Conservation (phyloP, 2,329 filamentous ascomycete species). For the Trichoderma sp. region DNA sequence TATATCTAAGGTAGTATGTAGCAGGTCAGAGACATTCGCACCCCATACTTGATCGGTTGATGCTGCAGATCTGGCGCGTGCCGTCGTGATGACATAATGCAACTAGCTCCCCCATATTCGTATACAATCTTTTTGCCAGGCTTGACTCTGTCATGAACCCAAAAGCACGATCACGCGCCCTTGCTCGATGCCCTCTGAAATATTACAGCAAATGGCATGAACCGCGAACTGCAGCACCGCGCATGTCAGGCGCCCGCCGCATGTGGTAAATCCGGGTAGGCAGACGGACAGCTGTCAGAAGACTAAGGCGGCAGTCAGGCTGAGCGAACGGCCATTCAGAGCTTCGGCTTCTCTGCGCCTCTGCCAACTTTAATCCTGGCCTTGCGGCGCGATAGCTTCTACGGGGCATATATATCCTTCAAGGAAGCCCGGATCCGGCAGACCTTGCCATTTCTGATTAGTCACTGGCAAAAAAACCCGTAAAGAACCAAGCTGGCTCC, state of each 20-base stretch:
- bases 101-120: neutral
- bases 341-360: neutral
- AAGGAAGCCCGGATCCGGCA: neutral
- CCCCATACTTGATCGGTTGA: neutral
- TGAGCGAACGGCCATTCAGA: neutral
- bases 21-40: neutral
- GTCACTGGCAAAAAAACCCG: slow-evolving; percentile 7
- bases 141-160: slow-evolving; percentile 23
- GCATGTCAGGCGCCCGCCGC: slow-evolving; percentile 31
- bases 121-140: neutral
- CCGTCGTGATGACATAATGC: slow-evolving; percentile 28
- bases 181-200: neutral
- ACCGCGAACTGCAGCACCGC: slow-evolving; percentile 17
- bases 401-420: slow-evolving; percentile 11
- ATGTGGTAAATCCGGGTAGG: slow-evolving; percentile 25
- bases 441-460: slow-evolving; percentile 17
- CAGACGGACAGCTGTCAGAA: slow-evolving; percentile 36
- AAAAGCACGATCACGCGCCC: slow-evolving; percentile 25
- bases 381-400: neutral
- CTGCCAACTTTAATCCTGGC: neutral
- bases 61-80: slow-evolving; percentile 12
- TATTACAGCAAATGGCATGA: slow-evolving; percentile 19
- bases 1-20: no score
- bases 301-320: slow-evolving; percentile 36
- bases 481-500: slow-evolving; percentile 47